phyloP scores from a whole-genome alignment of 768 basidiomycete genomes.

The Rhodotorula kratochvilovae region DNA sequence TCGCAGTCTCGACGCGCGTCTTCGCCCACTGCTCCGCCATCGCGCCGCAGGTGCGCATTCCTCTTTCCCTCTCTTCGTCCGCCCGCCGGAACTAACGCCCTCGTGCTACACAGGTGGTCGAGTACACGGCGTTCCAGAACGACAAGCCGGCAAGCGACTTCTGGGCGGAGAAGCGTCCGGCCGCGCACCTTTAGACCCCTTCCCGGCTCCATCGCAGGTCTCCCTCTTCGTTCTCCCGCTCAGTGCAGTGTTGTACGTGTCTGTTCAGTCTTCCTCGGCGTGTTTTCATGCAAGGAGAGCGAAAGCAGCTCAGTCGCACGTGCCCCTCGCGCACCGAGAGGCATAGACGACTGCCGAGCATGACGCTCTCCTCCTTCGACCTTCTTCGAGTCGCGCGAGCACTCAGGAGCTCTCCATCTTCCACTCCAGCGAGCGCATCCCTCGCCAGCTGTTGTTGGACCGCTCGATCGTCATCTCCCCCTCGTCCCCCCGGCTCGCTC shows the following conservation, averaged over 20 bases:
- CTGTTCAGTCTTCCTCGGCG: background rate
- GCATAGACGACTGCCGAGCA: too few relatives aligned
- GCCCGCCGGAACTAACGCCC: background rate
- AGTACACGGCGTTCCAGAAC: conserved; percentile 7
- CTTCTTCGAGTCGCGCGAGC: too few relatives aligned
- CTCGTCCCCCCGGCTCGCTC: background rate
- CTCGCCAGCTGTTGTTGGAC: background rate
- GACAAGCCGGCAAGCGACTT: conserved; percentile 17
- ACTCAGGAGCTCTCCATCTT: too few relatives aligned
- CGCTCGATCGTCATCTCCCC: background rate
- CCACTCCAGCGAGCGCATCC: too few relatives aligned
- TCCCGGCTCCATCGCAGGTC: background rate
- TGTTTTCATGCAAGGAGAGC: background rate
- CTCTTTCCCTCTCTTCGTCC: background rate
- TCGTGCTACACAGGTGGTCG: conserved; percentile 18
- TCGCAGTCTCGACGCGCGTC: conserved; percentile 32
- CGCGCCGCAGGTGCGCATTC: background rate
- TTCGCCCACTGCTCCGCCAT: conserved; percentile 36
- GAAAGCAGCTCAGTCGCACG: too few relatives aligned
- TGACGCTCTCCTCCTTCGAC: too few relatives aligned
- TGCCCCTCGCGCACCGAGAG: too few relatives aligned
- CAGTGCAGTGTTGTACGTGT: background rate
- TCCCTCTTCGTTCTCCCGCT: background rate
- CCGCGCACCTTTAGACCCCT: background rate
- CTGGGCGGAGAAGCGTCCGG: conserved; percentile 20